A percentile compares a stretch with the other conserved stretches of the same genome.
These are phyloP conservation scores for Emergomyces orientalis DNA, from an alignment of 2,329 filamentous ascomycete species.

Conservation along the genomic window DNA sequence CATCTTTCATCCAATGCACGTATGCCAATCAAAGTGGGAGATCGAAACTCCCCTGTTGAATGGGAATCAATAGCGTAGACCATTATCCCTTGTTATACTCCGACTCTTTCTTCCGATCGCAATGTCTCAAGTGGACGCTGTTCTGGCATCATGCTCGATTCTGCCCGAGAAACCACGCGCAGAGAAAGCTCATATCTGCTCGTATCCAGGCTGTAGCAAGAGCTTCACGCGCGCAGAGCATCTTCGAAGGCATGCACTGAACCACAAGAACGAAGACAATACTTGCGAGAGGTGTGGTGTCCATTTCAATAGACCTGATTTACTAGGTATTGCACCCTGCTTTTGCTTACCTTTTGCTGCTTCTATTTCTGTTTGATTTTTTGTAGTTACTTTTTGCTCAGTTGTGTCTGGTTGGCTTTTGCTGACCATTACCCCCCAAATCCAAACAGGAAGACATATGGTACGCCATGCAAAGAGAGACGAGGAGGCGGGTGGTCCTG, in stretches of 20 bases:
- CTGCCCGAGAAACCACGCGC: background rate
- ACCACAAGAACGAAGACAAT: constrained; percentile 46
- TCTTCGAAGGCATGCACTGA: constrained; percentile 49
- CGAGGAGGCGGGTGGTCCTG: constrained; percentile 42
- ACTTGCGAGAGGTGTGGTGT: constrained; percentile 52
- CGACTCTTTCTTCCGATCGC: background rate
- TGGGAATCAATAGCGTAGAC: background rate
- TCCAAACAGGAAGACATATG: constrained; percentile 48
- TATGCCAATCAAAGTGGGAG: background rate
- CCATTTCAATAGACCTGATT: constrained; percentile 52
- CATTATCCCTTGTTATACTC: background rate
- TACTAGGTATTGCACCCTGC: constrained; percentile 40
- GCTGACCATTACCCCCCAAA: background rate
- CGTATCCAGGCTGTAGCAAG: constrained; percentile 42
- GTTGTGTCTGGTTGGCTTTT: constrained; percentile 16
- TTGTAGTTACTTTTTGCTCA: background rate
- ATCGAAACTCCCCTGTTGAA: background rate
- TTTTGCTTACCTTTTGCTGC: background rate
- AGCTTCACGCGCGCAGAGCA: constrained; percentile 51
- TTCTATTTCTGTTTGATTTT: background rate
- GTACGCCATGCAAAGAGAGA: constrained; percentile 44
- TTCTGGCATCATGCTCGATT: background rate
- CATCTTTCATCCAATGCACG: background rate
- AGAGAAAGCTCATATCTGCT: constrained; percentile 27
- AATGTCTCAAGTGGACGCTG: background rate